These are phyloP conservation scores for Bassia scoparia DNA, from an alignment of 148 eudicot genomes.

Conservation along the genomic window DNA sequence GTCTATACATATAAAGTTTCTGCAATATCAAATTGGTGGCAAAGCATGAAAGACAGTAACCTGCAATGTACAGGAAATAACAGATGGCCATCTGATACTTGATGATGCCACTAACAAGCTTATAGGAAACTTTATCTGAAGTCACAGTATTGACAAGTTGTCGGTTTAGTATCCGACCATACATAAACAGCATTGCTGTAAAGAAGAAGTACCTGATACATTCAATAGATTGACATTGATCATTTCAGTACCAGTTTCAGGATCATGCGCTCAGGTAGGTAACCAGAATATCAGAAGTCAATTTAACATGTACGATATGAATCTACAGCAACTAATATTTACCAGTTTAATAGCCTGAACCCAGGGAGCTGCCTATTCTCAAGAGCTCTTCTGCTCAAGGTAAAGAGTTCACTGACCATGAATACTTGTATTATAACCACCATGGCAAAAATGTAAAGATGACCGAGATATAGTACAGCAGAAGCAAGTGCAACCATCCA, in stretches of 20 bases:
- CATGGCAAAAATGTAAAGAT: conserved; percentile 84
- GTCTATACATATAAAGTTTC: background rate
- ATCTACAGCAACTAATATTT: too few relatives aligned
- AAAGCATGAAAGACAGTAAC: conserved; percentile 25
- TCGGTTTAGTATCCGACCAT: conserved; percentile 78
- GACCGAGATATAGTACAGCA: conserved; percentile 65
- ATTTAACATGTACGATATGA: too few relatives aligned
- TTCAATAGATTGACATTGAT: too few relatives aligned
- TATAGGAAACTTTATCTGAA: conserved; percentile 55
- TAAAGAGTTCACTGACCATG: too few relatives aligned
- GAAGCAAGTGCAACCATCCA: conserved; percentile 78
- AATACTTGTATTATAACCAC: conserved; percentile 31
- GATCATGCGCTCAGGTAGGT: too few relatives aligned
- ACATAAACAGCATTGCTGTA: conserved; percentile 79
- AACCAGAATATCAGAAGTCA: too few relatives aligned
- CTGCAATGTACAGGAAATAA: conserved; percentile 78
- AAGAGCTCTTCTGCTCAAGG: too few relatives aligned
- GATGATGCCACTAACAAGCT: conserved; percentile 58
- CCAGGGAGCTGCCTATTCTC: too few relatives aligned
- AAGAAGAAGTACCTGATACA: conserved; percentile 33
- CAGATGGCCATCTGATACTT: conserved; percentile 85
- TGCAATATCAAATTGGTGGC: background rate
- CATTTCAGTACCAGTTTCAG: too few relatives aligned
- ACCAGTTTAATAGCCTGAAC: too few relatives aligned
- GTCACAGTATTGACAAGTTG: conserved; percentile 75